Evolutionary conservation across 202 grass and related monocot genomes (phyloP).

Genomic region (Carex arenaria): DNA sequence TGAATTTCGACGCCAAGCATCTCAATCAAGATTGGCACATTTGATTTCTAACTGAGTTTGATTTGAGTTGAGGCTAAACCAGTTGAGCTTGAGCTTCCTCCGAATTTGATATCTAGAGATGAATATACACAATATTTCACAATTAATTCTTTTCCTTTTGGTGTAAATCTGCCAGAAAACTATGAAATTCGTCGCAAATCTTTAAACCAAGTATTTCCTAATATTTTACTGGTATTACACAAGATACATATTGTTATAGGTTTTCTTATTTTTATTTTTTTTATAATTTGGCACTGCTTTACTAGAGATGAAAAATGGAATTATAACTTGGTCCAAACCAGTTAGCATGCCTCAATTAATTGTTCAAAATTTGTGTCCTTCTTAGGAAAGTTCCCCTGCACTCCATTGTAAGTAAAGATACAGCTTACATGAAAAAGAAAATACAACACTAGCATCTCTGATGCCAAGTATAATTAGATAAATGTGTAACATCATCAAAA

Average conservation of each 20-base stretch:
- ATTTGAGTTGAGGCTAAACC: not conserved
- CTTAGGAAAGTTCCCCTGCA: not conserved
- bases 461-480: not conserved
- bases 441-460: constrained; percentile 11
- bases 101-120: not conserved
- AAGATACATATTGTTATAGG: not conserved
- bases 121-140: not conserved
- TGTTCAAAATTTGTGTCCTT: not conserved
- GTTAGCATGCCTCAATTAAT: not conserved
- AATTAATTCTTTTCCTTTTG: not conserved
- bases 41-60: not conserved
- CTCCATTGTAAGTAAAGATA: not conserved
- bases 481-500: not conserved
- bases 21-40: not conserved
- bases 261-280: not conserved
- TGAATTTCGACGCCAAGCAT: not conserved
- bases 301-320: not conserved
- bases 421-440: constrained; percentile 8
- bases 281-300: not conserved
- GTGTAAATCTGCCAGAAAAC: not conserved
- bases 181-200: not conserved
- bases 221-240: not conserved
- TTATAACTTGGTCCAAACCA: not conserved
- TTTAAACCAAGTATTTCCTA: not conserved
- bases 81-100: not conserved